A percentile compares a stretch with the other conserved stretches of the same genome.
Conservation (phyloP, 108 stramenopile genomes). For the Cyclotella baltica region DNA sequence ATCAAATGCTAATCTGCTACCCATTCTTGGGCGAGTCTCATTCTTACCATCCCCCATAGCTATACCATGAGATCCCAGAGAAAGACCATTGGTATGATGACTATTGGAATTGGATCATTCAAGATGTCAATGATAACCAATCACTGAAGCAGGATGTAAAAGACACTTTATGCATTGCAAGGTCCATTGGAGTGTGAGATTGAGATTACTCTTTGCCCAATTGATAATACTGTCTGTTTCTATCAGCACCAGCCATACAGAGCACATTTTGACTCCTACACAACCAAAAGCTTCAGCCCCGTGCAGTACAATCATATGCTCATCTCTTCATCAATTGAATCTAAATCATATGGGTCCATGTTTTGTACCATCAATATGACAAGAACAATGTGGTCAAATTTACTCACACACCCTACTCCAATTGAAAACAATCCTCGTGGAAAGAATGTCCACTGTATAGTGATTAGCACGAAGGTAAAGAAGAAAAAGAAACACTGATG, state of each 20-base stretch:
- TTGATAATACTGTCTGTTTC: background rate
- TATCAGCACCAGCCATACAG: background rate
- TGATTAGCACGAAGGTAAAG: conserved; percentile 13
- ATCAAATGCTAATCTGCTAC: too few relatives aligned
- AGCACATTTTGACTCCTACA: background rate
- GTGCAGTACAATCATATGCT: conserved; percentile 10
- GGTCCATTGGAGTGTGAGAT: background rate
- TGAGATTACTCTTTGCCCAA: background rate
- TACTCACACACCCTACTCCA: too few relatives aligned
- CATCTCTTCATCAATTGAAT: background rate
- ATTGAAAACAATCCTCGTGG: too few relatives aligned
- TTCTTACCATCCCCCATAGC: too few relatives aligned
- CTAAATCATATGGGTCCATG: background rate
- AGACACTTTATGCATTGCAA: background rate
- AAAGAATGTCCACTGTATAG: background rate
- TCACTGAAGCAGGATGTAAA: background rate
- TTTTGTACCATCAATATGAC: conserved; percentile 1
- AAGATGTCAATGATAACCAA: background rate
- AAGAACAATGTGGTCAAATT: conserved; percentile 7
- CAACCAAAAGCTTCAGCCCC: background rate
- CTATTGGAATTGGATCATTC: background rate
- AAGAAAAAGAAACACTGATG: background rate
- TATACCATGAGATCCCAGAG: background rate
- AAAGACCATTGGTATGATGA: background rate
- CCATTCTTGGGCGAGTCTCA: too few relatives aligned